Base-by-base conservation (phyloP, 2,329 filamentous ascomycete species). In the Alternaria viburni region DNA sequence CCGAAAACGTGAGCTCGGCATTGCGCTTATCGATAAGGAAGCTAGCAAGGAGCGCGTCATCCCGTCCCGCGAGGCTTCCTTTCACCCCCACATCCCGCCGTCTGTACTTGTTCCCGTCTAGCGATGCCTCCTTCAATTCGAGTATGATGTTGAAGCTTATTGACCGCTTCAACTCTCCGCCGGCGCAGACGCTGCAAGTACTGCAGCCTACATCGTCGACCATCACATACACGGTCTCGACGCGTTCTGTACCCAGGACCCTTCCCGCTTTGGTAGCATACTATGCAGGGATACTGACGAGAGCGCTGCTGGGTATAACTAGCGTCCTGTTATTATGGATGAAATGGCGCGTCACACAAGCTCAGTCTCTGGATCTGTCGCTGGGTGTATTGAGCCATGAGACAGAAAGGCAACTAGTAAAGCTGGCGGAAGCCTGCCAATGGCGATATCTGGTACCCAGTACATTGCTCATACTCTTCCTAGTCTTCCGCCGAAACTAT, bases 141-240 rank as follows among this genome's bases (percentile, higher is more conserved):
- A 41, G 3, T 7, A 41, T 32, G 8, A 76, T 77, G 69, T 60
- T 68, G 17, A 36, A 57, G 30, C 28, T 74, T 8, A 59, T 78
- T 25, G 64, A 69, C n/a, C 68, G 67, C 55, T 59, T 78, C 17
- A 73, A 59, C 8, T 71, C 75, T 13, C 77, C 77, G 3, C 70
- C 74, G 3, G 41, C 64, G 4, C 73, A 75, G 19, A 73, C 66
- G 6, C 67, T 79, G 0, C 73, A 59, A 9, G 71, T 64, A 12
- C 57, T 75, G 10, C 68, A 74, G n/a, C 83, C 83, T 12, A 84
- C 96, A 23, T 90, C 93, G 50, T 96, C 93, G 3, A 97, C 96
- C n/a, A 90, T 92, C 77, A 91, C 92, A 69, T 98, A 95, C 85
- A 96, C 91, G 28, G 92, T 97, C 59, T 96, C 94, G 36, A 97